Conservation (phyloP, 371 early-diverging fungal genomes). For the Nematocida ironsii region DNA sequence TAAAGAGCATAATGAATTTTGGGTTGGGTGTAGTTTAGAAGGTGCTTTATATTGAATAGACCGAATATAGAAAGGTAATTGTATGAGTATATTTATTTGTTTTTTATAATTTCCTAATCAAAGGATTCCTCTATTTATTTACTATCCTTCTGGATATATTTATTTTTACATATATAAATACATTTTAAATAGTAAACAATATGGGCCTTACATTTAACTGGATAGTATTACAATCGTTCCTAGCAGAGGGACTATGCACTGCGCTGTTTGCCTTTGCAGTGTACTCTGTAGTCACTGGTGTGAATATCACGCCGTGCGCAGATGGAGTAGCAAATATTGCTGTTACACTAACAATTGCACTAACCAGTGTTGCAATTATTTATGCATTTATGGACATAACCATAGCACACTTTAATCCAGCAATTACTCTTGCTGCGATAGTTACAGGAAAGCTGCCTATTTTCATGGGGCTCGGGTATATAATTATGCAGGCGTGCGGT, state of each 20-base stretch:
- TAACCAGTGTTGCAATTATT: conserved; percentile 72
- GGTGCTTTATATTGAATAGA: too few species aligned
- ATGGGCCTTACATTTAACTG: conserved; percentile 60
- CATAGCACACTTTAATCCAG: conserved; percentile 73
- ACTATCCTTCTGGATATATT: background rate
- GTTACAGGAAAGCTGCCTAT: conserved; percentile 72
- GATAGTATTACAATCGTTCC: conserved; percentile 47
- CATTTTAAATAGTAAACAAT: conserved; percentile 26
- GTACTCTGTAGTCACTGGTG: conserved; percentile 62
- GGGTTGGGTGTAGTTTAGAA: too few species aligned
- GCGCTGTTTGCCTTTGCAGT: conserved; percentile 69
- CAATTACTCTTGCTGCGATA: conserved; percentile 75
- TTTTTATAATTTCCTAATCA: background rate
- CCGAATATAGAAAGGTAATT: too few species aligned
- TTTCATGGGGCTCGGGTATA: conserved; percentile 72
- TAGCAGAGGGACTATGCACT: conserved; percentile 66
- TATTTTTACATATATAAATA: background rate
- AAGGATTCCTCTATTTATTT: conserved; percentile 8
- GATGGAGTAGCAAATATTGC: conserved; percentile 70
- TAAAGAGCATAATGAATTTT: too few species aligned
- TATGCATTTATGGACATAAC: conserved; percentile 76
- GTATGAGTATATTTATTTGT: background rate
- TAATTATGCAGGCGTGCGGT: conserved; percentile 72
- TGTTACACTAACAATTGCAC: conserved; percentile 72
- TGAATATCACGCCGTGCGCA: conserved; percentile 37